phyloP scores from a whole-genome alignment of 441 rosid genomes.

The Daphne laureola region DNA sequence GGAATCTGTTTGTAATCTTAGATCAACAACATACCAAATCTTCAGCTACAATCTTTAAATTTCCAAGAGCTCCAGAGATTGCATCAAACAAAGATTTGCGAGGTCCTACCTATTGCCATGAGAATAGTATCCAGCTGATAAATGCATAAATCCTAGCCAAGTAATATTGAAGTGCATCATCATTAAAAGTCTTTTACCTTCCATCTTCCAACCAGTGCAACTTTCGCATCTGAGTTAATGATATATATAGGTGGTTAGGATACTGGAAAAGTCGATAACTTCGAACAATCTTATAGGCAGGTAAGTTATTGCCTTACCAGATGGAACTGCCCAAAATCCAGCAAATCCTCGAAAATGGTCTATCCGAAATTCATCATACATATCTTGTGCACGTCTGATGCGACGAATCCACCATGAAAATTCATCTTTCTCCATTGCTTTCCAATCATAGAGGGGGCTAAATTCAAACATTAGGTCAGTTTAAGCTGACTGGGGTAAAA shows the following conservation, averaged over 20 bases:
- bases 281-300: slow-evolving; percentile 3
- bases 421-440: slow-evolving; percentile 79
- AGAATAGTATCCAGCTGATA: slow-evolving; percentile 24
- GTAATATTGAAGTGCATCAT: slow-evolving; percentile 15
- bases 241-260: slow-evolving; percentile 11
- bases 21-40: slow-evolving; percentile 63
- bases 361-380: slow-evolving; percentile 84
- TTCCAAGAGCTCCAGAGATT: slow-evolving; percentile 60
- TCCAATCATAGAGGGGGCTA: slow-evolving; percentile 96
- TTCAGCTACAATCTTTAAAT: slow-evolving; percentile 79
- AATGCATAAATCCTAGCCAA: slow-evolving; percentile 11
- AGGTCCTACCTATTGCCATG: slow-evolving; percentile 87
- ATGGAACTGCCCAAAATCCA: slow-evolving; percentile 92
- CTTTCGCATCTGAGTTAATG: slow-evolving; percentile 50
- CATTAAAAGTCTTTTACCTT: slow-evolving; percentile 43
- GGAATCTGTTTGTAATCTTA: neutral
- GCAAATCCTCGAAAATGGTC: slow-evolving; percentile 99
- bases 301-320: slow-evolving; percentile 49
- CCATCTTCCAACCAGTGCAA: slow-evolving; percentile 80
- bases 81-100: slow-evolving; percentile 82
- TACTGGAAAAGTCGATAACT: slow-evolving; percentile 10
- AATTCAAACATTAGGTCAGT: slow-evolving; percentile 17
- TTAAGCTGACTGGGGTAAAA: slow-evolving; percentile 11
- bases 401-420: slow-evolving; percentile 91
- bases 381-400: slow-evolving; percentile 59